phyloP scores from a whole-genome alignment of 2,329 filamentous ascomycete genomes.

The Teratosphaeria zuluensis region DNA sequence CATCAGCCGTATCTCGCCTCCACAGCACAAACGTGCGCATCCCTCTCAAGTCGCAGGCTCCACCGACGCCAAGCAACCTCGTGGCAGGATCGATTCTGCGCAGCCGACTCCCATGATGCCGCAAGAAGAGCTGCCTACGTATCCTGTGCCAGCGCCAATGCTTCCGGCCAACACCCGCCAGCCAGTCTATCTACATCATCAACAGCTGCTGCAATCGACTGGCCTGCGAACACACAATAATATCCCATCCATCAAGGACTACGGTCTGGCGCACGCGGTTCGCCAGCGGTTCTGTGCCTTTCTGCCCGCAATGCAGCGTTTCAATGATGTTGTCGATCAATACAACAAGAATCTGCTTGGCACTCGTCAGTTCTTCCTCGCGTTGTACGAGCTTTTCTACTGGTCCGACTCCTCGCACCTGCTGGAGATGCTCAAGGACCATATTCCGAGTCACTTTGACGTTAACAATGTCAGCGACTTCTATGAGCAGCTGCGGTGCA shows the following conservation, averaged over 20 bases:
- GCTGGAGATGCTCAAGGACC: background rate
- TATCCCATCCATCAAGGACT: background rate
- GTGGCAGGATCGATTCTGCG: background rate
- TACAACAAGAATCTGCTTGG: constrained; percentile 2
- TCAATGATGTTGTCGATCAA: background rate
- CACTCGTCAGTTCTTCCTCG: constrained; percentile 3
- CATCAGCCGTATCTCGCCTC: background rate
- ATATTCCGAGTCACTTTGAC: background rate
- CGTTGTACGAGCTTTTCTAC: constrained; percentile 4
- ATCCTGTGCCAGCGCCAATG: background rate
- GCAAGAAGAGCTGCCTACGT: background rate
- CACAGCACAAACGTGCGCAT: background rate
- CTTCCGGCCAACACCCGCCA: background rate
- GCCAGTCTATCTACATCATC: background rate
- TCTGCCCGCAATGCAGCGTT: background rate
- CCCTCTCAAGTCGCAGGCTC: background rate
- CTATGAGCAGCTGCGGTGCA: background rate
- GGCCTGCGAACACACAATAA: background rate
- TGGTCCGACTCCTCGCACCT: background rate
- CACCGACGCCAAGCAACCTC: background rate
- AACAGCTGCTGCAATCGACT: background rate
- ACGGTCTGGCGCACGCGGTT: background rate
- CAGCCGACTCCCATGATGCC: background rate
- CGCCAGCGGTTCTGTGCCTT: background rate
- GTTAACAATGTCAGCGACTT: background rate